phyloP scores from a whole-genome alignment of 306 rosid species.

The Corylus heterophylla region DNA sequence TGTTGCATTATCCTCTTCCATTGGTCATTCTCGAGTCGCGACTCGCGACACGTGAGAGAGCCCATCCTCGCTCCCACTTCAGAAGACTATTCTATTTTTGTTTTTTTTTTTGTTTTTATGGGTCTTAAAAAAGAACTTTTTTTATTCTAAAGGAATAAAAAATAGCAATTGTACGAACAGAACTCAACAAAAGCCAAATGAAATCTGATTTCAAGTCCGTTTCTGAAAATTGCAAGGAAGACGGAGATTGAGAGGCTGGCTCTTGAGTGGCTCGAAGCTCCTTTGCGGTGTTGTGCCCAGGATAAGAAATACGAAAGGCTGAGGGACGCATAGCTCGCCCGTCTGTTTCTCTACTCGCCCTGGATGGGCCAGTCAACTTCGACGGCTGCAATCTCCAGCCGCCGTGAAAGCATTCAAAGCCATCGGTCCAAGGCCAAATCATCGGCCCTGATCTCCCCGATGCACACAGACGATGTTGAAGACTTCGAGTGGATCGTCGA shows the following conservation, averaged over 20 bases:
- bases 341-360: conserved; percentile 22
- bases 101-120: too few species aligned
- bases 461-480: conserved; percentile 26
- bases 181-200: conserved; percentile 40
- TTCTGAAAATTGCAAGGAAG: conserved; percentile 7
- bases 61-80: too few species aligned
- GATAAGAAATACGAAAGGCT: conserved; percentile 9
- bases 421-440: conserved; percentile 55
- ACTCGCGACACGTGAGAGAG: too few species aligned
- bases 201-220: conserved; percentile 57
- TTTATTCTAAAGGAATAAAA: not conserved
- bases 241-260: not conserved
- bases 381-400: conserved; percentile 48
- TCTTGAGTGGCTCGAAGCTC: not conserved
- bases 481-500: conserved; percentile 5
- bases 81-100: not conserved
- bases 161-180: conserved; percentile 6
- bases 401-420: conserved; percentile 49
- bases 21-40: too few species aligned
- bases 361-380: conserved; percentile 97
- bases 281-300: not conserved
- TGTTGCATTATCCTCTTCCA: too few species aligned
- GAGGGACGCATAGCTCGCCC: conserved; percentile 28
- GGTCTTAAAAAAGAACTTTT: not conserved
- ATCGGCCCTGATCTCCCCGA: conserved; percentile 56